Conservation (phyloP, 2,329 filamentous ascomycete species). For the Lasiodiplodia sp. region DNA sequence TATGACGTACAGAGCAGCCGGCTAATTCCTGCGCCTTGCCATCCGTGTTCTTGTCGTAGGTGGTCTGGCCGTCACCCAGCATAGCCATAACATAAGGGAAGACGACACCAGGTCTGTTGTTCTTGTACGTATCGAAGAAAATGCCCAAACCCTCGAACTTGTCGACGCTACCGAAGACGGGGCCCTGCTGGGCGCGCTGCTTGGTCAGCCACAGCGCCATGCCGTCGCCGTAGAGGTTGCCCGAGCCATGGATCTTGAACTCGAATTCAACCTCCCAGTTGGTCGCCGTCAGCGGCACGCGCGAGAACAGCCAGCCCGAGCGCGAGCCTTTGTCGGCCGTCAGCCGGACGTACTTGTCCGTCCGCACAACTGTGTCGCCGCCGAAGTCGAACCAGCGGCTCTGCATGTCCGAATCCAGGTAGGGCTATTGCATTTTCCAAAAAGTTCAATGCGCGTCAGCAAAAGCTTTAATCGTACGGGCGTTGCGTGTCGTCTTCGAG, state of each 20-base stretch:
- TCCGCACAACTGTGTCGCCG: slow-evolving; percentile 85
- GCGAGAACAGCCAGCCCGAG: slow-evolving; percentile 90
- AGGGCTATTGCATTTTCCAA: slow-evolving; percentile 68
- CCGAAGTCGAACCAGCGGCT: slow-evolving; percentile 99
- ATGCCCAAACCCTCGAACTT: slow-evolving; percentile 92
- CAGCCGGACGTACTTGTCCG: slow-evolving; percentile 85
- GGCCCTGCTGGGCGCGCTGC: slow-evolving; percentile 79
- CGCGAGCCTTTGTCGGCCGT: slow-evolving; percentile 91
- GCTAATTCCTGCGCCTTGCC: slow-evolving; percentile 92
- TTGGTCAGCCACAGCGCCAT: slow-evolving; percentile 99
- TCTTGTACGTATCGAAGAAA: slow-evolving; percentile 99
- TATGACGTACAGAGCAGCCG: slow-evolving; percentile 76
- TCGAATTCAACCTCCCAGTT: slow-evolving; percentile 99
- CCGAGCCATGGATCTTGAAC: slow-evolving; percentile 89
- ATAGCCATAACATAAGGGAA: slow-evolving; percentile 99
- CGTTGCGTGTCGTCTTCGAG: not conserved
- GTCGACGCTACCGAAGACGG: slow-evolving; percentile 88
- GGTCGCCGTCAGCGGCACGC: slow-evolving; percentile 92
- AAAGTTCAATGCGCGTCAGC: slow-evolving; percentile 14
- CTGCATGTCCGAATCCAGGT: slow-evolving; percentile 97
- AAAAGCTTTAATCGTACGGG: not conserved
- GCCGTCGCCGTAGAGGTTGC: slow-evolving; percentile 92
- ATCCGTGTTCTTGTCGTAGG: slow-evolving; percentile 92
- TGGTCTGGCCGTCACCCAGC: slow-evolving; percentile 87
- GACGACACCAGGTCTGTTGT: slow-evolving; percentile 92